phyloP scores from a whole-genome alignment of 1,284 basidiomycete genomes.

The Ceratobasidium sp. region DNA sequence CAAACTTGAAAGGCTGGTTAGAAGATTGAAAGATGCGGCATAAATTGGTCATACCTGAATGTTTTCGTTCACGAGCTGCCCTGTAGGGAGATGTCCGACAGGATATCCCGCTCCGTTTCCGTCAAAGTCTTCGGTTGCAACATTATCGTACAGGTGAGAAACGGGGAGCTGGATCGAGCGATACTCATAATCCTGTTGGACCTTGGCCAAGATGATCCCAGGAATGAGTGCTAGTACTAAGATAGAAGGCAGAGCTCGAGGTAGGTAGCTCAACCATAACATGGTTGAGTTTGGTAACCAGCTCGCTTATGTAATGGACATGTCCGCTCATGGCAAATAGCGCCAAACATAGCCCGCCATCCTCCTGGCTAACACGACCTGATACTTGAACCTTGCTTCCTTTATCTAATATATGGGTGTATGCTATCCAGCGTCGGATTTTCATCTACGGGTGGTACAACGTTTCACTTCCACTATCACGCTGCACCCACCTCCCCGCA shows the following conservation, averaged over 20 bases:
- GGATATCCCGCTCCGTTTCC: constrained; percentile 44
- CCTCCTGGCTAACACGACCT: too few relatives aligned
- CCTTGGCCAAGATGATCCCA: background rate
- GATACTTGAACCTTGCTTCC: too few relatives aligned
- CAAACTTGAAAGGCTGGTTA: constrained; percentile 25
- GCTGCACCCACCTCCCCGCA: too few relatives aligned
- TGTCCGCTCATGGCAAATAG: background rate
- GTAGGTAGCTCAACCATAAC: background rate
- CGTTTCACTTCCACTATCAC: too few relatives aligned
- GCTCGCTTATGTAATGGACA: background rate
- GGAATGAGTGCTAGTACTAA: background rate
- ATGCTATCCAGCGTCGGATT: too few relatives aligned
- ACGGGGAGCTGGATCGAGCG: constrained; percentile 45
- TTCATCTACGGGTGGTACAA: too few relatives aligned
- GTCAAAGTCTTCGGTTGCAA: constrained; percentile 48
- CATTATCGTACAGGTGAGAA: constrained; percentile 47
- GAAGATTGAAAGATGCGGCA: background rate
- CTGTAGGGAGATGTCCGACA: constrained; percentile 46
- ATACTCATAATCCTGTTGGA: constrained; percentile 38
- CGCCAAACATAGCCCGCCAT: too few relatives aligned
- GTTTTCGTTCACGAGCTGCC: constrained; percentile 41
- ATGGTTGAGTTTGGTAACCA: background rate
- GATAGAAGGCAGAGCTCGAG: background rate
- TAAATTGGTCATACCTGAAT: constrained; percentile 39
- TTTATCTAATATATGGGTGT: too few relatives aligned